A percentile compares a stretch with the other conserved stretches of the same genome.
Evolutionary conservation across 2,329 filamentous ascomycete genomes (phyloP).

Genomic region (Microdochium paspali): DNA sequence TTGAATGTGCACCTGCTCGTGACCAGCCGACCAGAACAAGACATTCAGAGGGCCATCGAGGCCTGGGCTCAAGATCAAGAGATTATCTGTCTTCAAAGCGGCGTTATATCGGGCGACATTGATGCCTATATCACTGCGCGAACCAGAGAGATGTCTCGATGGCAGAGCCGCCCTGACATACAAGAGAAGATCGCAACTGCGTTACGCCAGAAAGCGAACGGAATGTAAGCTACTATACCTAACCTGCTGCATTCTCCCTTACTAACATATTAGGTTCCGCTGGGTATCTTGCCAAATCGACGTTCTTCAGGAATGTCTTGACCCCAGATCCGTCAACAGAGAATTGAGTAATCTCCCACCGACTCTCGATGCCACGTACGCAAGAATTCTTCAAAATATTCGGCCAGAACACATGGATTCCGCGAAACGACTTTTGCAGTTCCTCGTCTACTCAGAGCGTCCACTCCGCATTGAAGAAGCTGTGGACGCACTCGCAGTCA

Average conservation of each 20-base stretch:
- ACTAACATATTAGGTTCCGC: slow-evolving; percentile 13
- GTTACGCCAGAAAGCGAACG: slow-evolving; percentile 13
- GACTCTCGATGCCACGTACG: slow-evolving; percentile 5
- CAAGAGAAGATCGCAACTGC: slow-evolving; percentile 11
- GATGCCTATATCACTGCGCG: slow-evolving; percentile 12
- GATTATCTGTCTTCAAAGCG: slow-evolving; percentile 10
- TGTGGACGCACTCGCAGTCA: slow-evolving; percentile 17
- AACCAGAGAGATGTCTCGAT: slow-evolving; percentile 8
- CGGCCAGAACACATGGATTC: neutral
- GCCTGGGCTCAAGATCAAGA: slow-evolving; percentile 3
- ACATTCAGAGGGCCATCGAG: slow-evolving; percentile 11
- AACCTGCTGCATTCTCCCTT: neutral
- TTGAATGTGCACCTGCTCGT: slow-evolving; percentile 8
- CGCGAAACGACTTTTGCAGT: neutral
- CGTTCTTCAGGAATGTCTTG: slow-evolving; percentile 4
- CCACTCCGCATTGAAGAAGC: slow-evolving; percentile 16
- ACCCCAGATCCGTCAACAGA: neutral
- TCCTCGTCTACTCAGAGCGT: slow-evolving; percentile 8
- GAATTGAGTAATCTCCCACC: slow-evolving; percentile 3
- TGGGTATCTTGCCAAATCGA: slow-evolving; percentile 15
- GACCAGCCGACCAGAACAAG: slow-evolving; percentile 15
- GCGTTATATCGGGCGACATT: slow-evolving; percentile 15
- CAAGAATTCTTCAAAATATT: neutral
- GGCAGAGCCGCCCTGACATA: slow-evolving; percentile 10
- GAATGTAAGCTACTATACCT: slow-evolving; percentile 15